Evolutionary conservation across 306 rosid genomes (phyloP), one percentile per base, ranked within the genome.

Genomic region (Vigna hirtella): DNA sequence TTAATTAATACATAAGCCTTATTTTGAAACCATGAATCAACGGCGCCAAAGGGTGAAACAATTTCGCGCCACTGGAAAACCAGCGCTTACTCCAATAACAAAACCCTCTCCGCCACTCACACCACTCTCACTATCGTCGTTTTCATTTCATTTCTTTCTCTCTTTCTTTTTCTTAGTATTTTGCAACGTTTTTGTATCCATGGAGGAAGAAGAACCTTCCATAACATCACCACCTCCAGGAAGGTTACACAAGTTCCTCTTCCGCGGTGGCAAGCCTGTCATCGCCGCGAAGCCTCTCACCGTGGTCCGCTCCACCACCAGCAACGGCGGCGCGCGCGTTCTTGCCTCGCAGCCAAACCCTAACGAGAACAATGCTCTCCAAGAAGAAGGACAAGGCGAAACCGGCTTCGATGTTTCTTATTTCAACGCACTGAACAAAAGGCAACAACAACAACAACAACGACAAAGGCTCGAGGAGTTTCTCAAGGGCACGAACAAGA

Each of bases 281-380:
- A 3, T 43, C 30, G 47, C 64, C 26, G 42, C 77, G 22, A 47
- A 15, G 62, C 84, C 87, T 1, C 36, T 84, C 42, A 47, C 77
- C 1, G 86, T 92, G 9, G 79, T 82, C 18, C 87, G 85, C 56
- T 68, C 85, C 32, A 52, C 67, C 49, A 88, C 92, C 4, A 84
- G 88, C 66, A 87, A 82, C 4, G 91, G 97, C 7, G 84, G 94
- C 3, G 80, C 81, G 38, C 93, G 93, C 50, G 81, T 90, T 45
- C 62, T 79, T 0, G 79, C 93, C 0, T 36, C 66, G 9, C 82
- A 70, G 65, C 61, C 61, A 9, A 26, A 5, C 17, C 43, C 4
- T 7, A 26, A 55, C 11, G 83, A 55, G 30, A 2, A 30, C 1
- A 16, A 18, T 6, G 13, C 17, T 10, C 52, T 36, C 3, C 62